Percentiles rank a stretch among this genome's conserved stretches.
Conservation (phyloP, 2,329 filamentous ascomycete genomes). For the Fusarium begoniae region DNA sequence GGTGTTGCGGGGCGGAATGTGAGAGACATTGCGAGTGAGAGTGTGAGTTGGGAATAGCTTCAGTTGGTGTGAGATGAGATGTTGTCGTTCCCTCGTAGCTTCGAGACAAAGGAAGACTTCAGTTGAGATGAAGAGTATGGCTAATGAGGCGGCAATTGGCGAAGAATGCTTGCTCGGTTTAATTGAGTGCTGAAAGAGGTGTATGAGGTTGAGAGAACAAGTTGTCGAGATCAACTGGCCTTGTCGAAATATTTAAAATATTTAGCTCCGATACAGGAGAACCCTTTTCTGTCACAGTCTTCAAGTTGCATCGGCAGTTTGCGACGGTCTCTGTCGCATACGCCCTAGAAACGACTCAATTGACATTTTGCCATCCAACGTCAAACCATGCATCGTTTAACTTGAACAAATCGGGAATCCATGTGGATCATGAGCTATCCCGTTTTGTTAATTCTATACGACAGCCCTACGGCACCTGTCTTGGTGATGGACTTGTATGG, state of each 20-base stretch:
- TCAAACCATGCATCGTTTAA: neutral
- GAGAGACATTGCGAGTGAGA: conserved; percentile 19
- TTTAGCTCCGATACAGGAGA: conserved; percentile 21
- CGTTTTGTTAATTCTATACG: conserved; percentile 18
- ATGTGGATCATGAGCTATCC: neutral
- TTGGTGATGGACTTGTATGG: neutral
- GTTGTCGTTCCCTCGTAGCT: neutral
- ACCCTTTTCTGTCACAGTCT: neutral
- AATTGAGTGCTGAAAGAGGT: neutral
- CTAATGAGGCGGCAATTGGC: neutral
- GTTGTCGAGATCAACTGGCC: neutral
- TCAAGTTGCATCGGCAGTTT: neutral
- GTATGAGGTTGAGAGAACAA: neutral
- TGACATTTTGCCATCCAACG: conserved; percentile 5
- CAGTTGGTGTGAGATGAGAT: neutral
- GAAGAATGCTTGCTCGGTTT: neutral
- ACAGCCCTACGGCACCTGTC: neutral
- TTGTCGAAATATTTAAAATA: neutral
- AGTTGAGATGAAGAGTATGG: neutral
- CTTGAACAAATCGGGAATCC: neutral
- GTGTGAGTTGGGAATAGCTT: neutral
- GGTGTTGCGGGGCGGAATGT: conserved; percentile 42
- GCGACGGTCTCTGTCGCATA: neutral
- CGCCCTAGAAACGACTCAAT: conserved; percentile 10
- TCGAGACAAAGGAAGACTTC: neutral